Evolutionary conservation across 306 rosid species (phyloP), one percentile per base, ranked within the genome.

Genomic region (Lablab purpureus): DNA sequence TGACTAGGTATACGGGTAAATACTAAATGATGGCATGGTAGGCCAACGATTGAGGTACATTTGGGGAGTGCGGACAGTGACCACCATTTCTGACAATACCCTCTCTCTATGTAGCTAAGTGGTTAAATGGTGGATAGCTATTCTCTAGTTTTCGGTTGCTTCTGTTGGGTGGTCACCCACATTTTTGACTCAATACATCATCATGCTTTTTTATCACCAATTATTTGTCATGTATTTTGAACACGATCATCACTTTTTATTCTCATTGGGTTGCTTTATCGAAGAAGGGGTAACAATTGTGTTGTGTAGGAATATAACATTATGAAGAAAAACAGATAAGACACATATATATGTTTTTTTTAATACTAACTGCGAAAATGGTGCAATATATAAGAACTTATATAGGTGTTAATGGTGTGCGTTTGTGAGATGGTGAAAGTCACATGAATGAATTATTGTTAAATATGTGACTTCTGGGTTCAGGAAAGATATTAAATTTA

Each of bases 21-120:
- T 73, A 73, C 73, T 73, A 73, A 67, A 78, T 78, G 78, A 76
- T 77, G 72, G 63, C 37, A 67, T 80, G 93, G 93, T 89, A 84
- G 91, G 91, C 88, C 91, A 89, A 87, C 84, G 51, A 75, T 82
- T 80, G 83, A 70, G 75, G 83, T 85, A 84, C 82, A 73, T 77
- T 52, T 52, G 58, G 71, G 74, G 83, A 81, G 84, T 79, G 77
- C 82, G 78, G 81, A 82, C 47, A 81, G 43, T 76, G 90, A 85
- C 88, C 83, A 73, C 78, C 21, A 67, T 73, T 60, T 80, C 73
- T 77, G 78, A 84, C 90, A 89, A 73, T 84, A 77, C 72, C 80
- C 37, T 71, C 67, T 73, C 86, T 76, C 85, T 79, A 81, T 83
- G 73, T 75, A 81, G 84, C 77, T 79, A 78, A 83, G 88, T 87